Percentiles rank a stretch among this genome's conserved stretches.
Conservation (phyloP, 1,139 yeast genomes). For the Saccharomyces hybrid region DNA sequence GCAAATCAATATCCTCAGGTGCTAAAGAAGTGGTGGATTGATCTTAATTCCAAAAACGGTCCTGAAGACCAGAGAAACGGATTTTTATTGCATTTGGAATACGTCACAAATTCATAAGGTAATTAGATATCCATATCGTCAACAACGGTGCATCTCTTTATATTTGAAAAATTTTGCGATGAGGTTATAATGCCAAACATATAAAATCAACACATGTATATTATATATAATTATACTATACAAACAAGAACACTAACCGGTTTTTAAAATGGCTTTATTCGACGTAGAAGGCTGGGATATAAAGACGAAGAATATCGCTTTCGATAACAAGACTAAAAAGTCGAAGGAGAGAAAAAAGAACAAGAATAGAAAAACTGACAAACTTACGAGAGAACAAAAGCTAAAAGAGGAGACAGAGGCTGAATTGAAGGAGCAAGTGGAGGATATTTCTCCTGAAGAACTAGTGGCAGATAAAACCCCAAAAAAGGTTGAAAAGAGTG, state of each 20-base stretch:
- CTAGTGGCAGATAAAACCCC: conserved; percentile 9
- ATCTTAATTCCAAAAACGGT: conserved; percentile 9
- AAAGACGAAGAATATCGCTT: conserved; percentile 45
- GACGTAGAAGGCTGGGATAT: conserved; percentile 80
- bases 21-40: conserved; percentile 20
- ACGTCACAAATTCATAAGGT: conserved; percentile 2
- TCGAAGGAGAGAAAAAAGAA: conserved; percentile 34
- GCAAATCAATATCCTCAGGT: conserved; percentile 4
- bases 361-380: conserved; percentile 9
- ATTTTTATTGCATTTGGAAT: conserved; percentile 12
- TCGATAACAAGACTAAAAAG: conserved; percentile 36
- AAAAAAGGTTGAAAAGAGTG: conserved; percentile 1
- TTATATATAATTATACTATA: not conserved
- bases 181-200: not conserved
- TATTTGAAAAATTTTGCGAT: conserved; percentile 2
- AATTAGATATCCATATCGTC: not conserved
- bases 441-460: conserved; percentile 8
- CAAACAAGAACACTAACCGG: not conserved
- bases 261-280: conserved; percentile 53
- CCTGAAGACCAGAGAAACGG: conserved; percentile 1
- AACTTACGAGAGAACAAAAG: conserved; percentile 3
- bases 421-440: not conserved
- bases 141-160: conserved; percentile 10
- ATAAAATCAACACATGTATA: not conserved
- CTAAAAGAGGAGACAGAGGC: conserved; percentile 9